Base-by-base conservation (phyloP, 2,329 filamentous ascomycete genomes). In the Ophiostoma piceae region DNA sequence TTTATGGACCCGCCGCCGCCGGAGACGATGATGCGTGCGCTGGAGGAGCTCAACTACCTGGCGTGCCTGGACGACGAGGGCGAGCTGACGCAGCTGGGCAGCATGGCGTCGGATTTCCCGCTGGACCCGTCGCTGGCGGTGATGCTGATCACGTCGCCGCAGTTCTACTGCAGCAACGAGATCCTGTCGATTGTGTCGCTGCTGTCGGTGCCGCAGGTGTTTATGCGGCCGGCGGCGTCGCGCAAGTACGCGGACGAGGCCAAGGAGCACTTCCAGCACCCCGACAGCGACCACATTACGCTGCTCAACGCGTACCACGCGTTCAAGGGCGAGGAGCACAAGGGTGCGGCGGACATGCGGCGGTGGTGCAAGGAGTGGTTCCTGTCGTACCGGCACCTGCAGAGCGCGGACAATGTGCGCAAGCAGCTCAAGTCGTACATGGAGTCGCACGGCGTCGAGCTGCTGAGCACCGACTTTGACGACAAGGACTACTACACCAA, bases 111-210 rank as follows among this genome's bases (percentile, higher is more conserved):
- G 3, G 93, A 97, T 74, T 99, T 98, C 77, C 95, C 95, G 47
- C 87, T 99, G 29, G 96, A 99, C 78, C 95, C 95, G 1, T 88
- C 93, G 0, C 84, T 99, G 43, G 95, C 95, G 0, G 96, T 99
- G 73, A 98, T 99, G 95, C 86, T 99, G 71, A 97, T 99, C 79
- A 94, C 91, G 12, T 97, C 94, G 8, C 94, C 95, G 12, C 95
- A 99, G 77, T 99, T 99, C 80, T 96, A 95, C 82, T 99, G 95
- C 84, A 97, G 94, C 65, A 98, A 98, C 80, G 95, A 99, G 82
- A 95, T 99, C 57, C 85, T 99, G 16, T 98, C 95, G 60, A 91
- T 99, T 75, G 97, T 94, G 0, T 91, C 95, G 0, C 87, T 99
- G 12, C 87, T 99, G 26, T 98, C 94, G 0, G 95, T 98, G 12